phyloP scores from a whole-genome alignment of 179 eudicot genomes.

The Dionaea muscipula region DNA sequence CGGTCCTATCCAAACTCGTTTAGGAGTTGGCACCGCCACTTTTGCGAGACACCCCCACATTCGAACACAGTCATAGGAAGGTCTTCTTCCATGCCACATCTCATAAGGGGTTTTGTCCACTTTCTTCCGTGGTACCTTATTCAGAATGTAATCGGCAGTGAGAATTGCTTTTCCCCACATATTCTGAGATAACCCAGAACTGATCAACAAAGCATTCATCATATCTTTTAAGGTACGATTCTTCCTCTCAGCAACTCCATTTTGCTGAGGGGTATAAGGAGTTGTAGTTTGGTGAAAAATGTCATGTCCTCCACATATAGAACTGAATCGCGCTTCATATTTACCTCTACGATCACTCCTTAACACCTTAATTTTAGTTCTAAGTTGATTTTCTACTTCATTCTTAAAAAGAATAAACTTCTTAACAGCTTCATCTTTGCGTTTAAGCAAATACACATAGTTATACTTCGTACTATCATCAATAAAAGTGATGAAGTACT shows the following conservation, averaged over 20 bases:
- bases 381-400: conserved; percentile 9
- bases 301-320: neutral
- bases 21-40: neutral
- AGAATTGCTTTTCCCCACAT: conserved; percentile 8
- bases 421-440: neutral
- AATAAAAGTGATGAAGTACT: neutral
- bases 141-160: neutral
- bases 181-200: neutral
- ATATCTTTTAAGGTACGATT: conserved; percentile 1
- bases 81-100: neutral
- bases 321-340: neutral
- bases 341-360: conserved; percentile 4
- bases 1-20: conserved; percentile 2
- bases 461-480: conserved; percentile 1
- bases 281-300: neutral
- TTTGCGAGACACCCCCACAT: conserved; percentile 7
- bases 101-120: neutral
- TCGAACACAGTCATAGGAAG: conserved; percentile 3
- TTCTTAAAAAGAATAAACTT: neutral
- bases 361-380: neutral
- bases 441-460: conserved; percentile 3
- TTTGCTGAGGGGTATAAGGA: neutral
- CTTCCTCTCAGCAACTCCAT: too few species aligned
- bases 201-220: neutral
- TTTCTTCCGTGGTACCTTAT: conserved; percentile 6